Base-by-base conservation (phyloP, 208 protist genomes). In the Acanthamoeba lenticulata region DNA sequence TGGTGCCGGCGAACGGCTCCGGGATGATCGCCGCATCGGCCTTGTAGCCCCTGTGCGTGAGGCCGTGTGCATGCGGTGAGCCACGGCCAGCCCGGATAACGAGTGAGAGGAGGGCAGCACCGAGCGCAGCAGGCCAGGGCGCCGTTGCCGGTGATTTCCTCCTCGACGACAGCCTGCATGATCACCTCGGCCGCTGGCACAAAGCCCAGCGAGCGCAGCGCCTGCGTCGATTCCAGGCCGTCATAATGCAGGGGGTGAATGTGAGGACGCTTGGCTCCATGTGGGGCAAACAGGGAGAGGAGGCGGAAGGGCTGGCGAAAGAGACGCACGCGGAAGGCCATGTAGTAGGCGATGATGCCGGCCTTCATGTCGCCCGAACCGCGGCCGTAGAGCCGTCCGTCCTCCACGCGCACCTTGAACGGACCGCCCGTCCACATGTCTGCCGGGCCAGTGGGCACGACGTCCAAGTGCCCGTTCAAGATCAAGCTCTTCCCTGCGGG, bases 291-390 rank as follows among this genome's bases (percentile, higher is more conserved):
- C 19, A 74, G n/a, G 1, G 38, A 36, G 24, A 42, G n/a, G 4
- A 2, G 3, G 24, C 6, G 19, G 7, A 13, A n/a, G 24, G 1
- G n/a, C 19, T 21, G 11, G n/a, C 1, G 65, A 36, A 74, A 19
- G 65, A 32, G 9, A 42, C 24, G 60, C 55, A 94, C 95, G 55
- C 94, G 94, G 44, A 85, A 92, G 29, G 95, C 95, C 69, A 96
- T 96, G 29, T 94, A 90, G 29, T 94, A 96, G 29, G 95, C 93
- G n/a, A 96, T 49, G 7, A 96, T 47, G 62, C 95, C 95, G 24
- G 95, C 95, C 65, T 96, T 96, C 95, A 96, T 96, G 90, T 96
- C 95, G 79, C 95, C 95, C 55, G 55, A 60, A 11, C 95, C 95
- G 38, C 95, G 79, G 34, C 95, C 95, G 49, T 96, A 96, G 15